Base-by-base conservation (phyloP, 345 rosid genomes). In the Moringa oleifera region DNA sequence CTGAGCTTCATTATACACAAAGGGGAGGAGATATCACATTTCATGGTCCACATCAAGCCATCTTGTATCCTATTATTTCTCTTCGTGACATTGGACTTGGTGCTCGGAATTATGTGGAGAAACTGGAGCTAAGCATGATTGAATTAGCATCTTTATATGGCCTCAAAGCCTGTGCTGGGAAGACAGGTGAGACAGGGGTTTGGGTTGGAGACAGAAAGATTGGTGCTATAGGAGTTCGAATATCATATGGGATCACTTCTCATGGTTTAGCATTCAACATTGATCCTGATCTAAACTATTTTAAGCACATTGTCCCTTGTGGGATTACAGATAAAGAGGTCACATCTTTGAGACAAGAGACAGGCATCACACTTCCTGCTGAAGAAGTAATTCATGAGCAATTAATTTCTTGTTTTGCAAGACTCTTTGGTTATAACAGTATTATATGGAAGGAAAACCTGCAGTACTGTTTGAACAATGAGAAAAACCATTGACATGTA, bases 141-240 rank as follows among this genome's bases (percentile, higher is more conserved):
- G 85, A 86, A 20, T 64, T 90, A 65, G 80, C 88, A 46, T 83
- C 91, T 19, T 57, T 80, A 4, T 86, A 94, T 56, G 87, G 90
- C 9, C 88, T 85, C 66, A 79, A 80, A 59, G 95, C 96, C 70
- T 66, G 82, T 64, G 51, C 85, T 23, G 91, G 96, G 55, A 25
- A 80, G 67, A 79, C 77, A 53, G 68, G 92, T 56, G 99, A 94
- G 81, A 90, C 89, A 0, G 96, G 95, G 9, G 89, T 88, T 64
- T 94, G 97, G 99, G 91, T 94, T 7, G 92, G 84, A 62, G 86
- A 88, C 23, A 80, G 89, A 75, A 90, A 94, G 82, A 85, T 90
- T 12, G 92, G 97, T 68, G 96, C 99, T 51, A 86, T 90, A 53
- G 99, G 97, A 45, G 95, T 85, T 60, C 71, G 83, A 59, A 86